phyloP scores from a whole-genome alignment of 1,284 basidiomycete genomes.

The Termitomyces sp. region DNA sequence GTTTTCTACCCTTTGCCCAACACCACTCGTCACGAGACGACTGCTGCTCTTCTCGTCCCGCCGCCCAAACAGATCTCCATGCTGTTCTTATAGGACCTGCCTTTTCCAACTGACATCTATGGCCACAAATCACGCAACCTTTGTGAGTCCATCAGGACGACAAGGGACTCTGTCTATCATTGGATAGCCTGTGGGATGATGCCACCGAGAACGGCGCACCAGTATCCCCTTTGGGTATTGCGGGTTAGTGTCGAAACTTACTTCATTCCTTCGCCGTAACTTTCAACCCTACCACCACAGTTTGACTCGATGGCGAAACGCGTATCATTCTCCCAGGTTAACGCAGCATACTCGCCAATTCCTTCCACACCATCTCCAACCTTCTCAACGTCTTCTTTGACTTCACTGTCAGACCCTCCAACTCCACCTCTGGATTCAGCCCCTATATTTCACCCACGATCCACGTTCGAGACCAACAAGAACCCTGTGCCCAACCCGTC shows the following conservation, averaged over 20 bases:
- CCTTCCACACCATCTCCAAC: conserved; percentile 34
- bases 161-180: conserved; percentile 2
- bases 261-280: conserved; percentile 1
- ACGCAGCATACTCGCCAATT: conserved; percentile 37
- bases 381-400: conserved; percentile 34
- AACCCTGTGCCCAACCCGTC: conserved; percentile 18
- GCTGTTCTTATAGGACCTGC: conserved; percentile 3
- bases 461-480: conserved; percentile 21
- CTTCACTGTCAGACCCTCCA: conserved; percentile 30
- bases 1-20: conserved; percentile 9
- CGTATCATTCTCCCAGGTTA: conserved; percentile 41
- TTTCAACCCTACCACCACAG: conserved; percentile 13
- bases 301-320: conserved; percentile 31
- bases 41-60: neutral
- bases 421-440: conserved; percentile 19
- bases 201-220: neutral
- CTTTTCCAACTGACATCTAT: conserved; percentile 3
- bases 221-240: conserved; percentile 11
- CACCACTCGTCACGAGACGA: conserved; percentile 6
- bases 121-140: neutral
- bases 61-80: neutral
- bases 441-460: conserved; percentile 24
- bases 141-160: conserved; percentile 1
- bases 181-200: conserved; percentile 7
- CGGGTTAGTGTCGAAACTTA: conserved; percentile 7